Evolutionary conservation across 768 basidiomycete species (phyloP), one percentile per base, ranked within the genome.

Genomic region (Agaricus sinodeliciosus): DNA sequence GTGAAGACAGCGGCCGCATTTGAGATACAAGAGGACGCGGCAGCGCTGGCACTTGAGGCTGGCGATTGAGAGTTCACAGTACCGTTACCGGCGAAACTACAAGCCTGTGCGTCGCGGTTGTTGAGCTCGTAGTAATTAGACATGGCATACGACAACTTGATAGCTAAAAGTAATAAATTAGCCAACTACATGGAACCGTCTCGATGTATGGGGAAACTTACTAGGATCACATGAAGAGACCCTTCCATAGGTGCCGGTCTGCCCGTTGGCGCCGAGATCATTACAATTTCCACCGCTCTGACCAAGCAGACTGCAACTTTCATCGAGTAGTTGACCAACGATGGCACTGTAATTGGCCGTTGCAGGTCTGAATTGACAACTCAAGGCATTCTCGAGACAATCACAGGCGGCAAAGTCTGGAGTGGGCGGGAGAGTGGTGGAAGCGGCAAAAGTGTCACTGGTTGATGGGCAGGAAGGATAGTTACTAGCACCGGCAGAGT

Each of bases 71-170:
- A 9, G 60, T 89, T 88, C 57, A 90, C 72, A 13, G 89, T 90
- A 4, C 84, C 93, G 63, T 96, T 96, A 7, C 93, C 91, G 48
- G 67, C 67, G 64, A 96, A 95, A 71, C 77, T 80, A 69, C 93
- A 95, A 7, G 88, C 74, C 48, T 77, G 71, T 15, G 70, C 62
- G 49, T 82, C 69, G 56, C 78, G 77, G 65, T 77, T 78, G 51
- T 78, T 79, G 27, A 72, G 65, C 61, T 87, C 81, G 63, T 85
- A 94, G 65, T 79, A 92, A 54, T 82, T 72, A 65, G 80, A 87
- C 81, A 94, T 87, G 44, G 85, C 82, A 65, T 80, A 95, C 18
- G 87, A 90, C 34, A 92, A 68, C 73, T 91, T 86, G 67, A 87
- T 75, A 39, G 79, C 90, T 90, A 55, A 22, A 31, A 55, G 39